These are phyloP conservation scores for Amborella trichopoda DNA, from an alignment of 164 flowering plant species.

Conservation along the genomic window DNA sequence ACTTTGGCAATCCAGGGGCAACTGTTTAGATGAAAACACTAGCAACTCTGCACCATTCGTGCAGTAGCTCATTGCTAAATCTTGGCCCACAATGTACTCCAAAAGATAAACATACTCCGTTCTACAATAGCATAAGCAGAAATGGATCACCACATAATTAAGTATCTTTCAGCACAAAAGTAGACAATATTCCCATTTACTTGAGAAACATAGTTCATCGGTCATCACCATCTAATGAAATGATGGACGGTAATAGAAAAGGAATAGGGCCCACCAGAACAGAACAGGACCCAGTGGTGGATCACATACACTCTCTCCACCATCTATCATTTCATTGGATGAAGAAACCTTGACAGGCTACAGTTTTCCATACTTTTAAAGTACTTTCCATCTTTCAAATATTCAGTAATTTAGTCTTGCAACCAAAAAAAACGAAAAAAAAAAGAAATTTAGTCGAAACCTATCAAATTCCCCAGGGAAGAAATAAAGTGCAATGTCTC, in stretches of 20 bases:
- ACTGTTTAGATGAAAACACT: constrained; percentile 18
- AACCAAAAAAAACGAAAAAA: not conserved
- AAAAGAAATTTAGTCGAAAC: constrained; percentile 6
- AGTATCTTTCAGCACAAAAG: no score
- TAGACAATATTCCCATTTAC: no score
- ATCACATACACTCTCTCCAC: no score
- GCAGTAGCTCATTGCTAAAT: constrained; percentile 14
- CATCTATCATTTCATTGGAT: no score
- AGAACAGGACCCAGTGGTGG: no score
- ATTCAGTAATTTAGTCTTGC: not conserved
- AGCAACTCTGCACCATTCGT: constrained; percentile 14
- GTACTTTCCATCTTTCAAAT: no score
- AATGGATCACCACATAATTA: no score
- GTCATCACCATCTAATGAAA: no score
- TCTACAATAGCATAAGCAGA: no score
- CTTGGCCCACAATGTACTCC: constrained; percentile 8
- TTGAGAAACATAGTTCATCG: no score
- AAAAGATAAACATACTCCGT: constrained; percentile 10
- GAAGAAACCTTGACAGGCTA: no score
- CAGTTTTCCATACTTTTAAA: no score
- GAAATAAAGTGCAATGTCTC: constrained; percentile 20
- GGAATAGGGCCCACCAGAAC: not conserved
- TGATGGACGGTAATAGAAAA: constrained; percentile 7
- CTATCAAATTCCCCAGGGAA: constrained; percentile 9
- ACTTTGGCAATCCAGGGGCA: constrained; percentile 15